phyloP scores from a whole-genome alignment of 495 filamentous ascomycete genomes.

The Sporormia fimetaria region DNA sequence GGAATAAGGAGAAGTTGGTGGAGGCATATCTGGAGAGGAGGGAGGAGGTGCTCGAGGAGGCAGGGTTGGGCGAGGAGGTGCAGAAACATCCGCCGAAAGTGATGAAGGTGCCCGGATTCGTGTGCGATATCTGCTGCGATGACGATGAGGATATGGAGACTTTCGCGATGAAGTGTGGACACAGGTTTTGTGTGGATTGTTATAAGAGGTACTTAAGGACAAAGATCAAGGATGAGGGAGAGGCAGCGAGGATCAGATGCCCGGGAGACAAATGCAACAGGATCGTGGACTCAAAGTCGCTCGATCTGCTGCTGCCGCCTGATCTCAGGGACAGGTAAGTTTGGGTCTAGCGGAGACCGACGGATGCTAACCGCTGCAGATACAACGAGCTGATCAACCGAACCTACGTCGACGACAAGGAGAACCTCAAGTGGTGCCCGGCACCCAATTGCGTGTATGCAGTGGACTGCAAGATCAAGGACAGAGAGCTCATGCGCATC shows the following conservation, averaged over 20 bases:
- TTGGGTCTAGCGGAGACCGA: background rate
- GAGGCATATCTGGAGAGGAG: conserved; percentile 88
- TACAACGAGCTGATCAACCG: conserved; percentile 80
- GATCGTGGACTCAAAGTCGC: conserved; percentile 80
- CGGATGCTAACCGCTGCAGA: conserved; percentile 34
- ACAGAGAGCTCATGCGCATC: conserved; percentile 67
- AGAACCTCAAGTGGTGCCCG: conserved; percentile 91
- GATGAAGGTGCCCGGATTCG: conserved; percentile 60
- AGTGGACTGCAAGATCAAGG: conserved; percentile 75
- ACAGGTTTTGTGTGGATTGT: conserved; percentile 90
- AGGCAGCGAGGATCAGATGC: conserved; percentile 89
- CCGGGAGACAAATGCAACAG: conserved; percentile 76
- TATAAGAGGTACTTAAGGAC: conserved; percentile 81
- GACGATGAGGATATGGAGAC: conserved; percentile 68
- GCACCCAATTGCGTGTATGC: conserved; percentile 91
- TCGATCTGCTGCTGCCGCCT: conserved; percentile 67
- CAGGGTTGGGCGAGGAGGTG: conserved; percentile 63
- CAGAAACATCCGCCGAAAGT: conserved; percentile 48
- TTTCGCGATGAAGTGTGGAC: conserved; percentile 90
- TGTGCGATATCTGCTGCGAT: conserved; percentile 93
- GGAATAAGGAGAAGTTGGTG: conserved; percentile 92
- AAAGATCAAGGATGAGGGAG: conserved; percentile 90
- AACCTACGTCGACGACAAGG: conserved; percentile 94
- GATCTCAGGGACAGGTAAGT: conserved; percentile 58
- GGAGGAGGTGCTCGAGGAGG: conserved; percentile 66